Evolutionary conservation across 768 basidiomycete genomes (phyloP).

Genomic region (Suillus spraguei): DNA sequence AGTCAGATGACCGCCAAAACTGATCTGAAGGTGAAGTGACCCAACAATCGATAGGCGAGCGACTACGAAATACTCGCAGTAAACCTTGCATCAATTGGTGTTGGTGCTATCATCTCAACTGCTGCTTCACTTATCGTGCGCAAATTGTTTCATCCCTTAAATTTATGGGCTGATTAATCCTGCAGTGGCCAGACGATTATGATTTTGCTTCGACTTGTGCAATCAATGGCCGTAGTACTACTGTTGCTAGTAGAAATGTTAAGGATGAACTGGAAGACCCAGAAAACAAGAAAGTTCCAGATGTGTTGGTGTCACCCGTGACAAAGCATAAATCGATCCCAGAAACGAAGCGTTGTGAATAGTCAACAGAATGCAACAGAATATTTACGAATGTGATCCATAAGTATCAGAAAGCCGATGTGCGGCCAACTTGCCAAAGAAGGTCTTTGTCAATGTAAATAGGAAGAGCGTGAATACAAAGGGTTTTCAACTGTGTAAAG

Average conservation of each 20-base stretch:
- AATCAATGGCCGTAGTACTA: conserved; percentile 52
- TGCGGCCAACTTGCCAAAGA: too few species aligned
- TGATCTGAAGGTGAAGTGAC: conserved; percentile 4
- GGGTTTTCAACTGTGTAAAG: too few species aligned
- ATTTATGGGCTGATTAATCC: background rate
- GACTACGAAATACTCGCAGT: conserved; percentile 83
- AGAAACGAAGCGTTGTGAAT: too few species aligned
- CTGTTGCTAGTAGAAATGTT: conserved; percentile 20
- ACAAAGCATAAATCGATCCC: conserved; percentile 42
- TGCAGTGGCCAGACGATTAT: conserved; percentile 78
- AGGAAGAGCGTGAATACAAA: too few species aligned
- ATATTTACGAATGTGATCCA: too few species aligned
- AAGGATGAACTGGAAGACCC: conserved; percentile 23
- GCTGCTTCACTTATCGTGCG: conserved; percentile 64
- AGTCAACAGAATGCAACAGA: too few species aligned
- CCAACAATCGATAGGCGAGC: conserved; percentile 36
- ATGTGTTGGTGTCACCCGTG: conserved; percentile 37
- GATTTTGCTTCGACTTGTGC: conserved; percentile 79
- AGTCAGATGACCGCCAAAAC: conserved; percentile 32
- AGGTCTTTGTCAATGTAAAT: too few species aligned
- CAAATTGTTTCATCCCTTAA: conserved; percentile 2
- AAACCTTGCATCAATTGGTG: conserved; percentile 82
- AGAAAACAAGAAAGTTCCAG: conserved; percentile 41
- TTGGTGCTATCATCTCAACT: conserved; percentile 77
- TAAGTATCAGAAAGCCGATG: too few species aligned